These are phyloP conservation scores for Cutaneotrichosporon cavernicola DNA, from an alignment of 1,284 basidiomycete genomes.

Conservation along the genomic window DNA sequence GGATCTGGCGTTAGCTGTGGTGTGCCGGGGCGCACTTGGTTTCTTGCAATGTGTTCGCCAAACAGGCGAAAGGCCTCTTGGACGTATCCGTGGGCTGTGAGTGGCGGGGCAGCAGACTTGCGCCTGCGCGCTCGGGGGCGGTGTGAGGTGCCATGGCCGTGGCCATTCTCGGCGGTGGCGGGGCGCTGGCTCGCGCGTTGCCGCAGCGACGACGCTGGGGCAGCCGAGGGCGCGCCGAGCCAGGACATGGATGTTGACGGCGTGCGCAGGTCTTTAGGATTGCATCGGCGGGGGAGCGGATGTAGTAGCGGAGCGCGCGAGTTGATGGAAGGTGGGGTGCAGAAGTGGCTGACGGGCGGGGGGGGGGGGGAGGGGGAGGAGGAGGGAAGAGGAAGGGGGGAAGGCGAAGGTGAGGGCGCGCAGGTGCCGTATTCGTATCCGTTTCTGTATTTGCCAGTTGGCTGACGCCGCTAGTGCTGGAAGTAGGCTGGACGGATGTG, in stretches of 20 bases:
- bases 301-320: neutral
- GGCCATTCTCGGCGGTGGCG: conserved; percentile 4
- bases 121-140: neutral
- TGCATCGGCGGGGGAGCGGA: neutral
- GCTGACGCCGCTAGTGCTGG: neutral
- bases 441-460: neutral
- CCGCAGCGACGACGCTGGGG: conserved; percentile 14
- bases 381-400: neutral
- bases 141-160: conserved; percentile 3
- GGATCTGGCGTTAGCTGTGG: conserved; percentile 68
- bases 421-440: neutral
- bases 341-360: neutral
- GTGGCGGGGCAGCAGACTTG: neutral
- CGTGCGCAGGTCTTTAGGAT: neutral
- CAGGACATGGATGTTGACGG: conserved; percentile 20
- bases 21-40: conserved; percentile 40
- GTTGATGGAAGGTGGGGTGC: conserved; percentile 1
- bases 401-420: neutral
- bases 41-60: conserved; percentile 52
- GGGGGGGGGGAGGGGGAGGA: neutral
- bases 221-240: conserved; percentile 23
- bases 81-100: conserved; percentile 22
- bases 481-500: neutral
- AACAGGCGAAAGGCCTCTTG: conserved; percentile 42
- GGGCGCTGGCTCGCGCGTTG: conserved; percentile 14